These are phyloP conservation scores for Aspergillus olivimuriae DNA, from an alignment of 495 filamentous ascomycete genomes.

Conservation along the genomic window DNA sequence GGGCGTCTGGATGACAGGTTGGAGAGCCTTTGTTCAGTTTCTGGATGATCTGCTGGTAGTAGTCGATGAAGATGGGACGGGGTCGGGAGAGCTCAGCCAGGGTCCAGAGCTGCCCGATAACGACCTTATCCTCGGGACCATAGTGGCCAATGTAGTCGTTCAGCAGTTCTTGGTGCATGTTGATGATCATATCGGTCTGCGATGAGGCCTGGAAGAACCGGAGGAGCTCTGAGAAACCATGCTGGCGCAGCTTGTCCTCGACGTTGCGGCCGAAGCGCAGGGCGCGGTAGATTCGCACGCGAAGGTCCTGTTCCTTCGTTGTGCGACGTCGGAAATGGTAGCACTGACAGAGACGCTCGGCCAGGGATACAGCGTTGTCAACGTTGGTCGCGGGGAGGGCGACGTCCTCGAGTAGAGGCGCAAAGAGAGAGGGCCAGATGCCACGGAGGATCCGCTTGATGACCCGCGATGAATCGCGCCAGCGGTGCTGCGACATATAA, in stretches of 20 bases:
- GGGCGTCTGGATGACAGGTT: slow-evolving; percentile 26
- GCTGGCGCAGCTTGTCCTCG: slow-evolving; percentile 29
- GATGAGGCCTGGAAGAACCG: slow-evolving; percentile 24
- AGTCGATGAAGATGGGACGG: slow-evolving; percentile 32
- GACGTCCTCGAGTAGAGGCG: slow-evolving; percentile 30
- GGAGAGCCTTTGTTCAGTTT: slow-evolving; percentile 31
- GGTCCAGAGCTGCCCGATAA: slow-evolving; percentile 28
- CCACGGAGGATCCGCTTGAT: slow-evolving; percentile 31
- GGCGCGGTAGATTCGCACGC: slow-evolving; percentile 28
- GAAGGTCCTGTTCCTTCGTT: slow-evolving; percentile 30
- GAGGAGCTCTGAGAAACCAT: slow-evolving; percentile 23
- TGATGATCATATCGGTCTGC: slow-evolving; percentile 30
- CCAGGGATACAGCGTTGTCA: slow-evolving; percentile 24
- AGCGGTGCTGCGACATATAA: slow-evolving; percentile 33
- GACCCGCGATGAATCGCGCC: slow-evolving; percentile 33
- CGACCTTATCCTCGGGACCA: slow-evolving; percentile 23
- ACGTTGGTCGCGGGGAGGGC: slow-evolving; percentile 25
- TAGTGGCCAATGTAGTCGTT: slow-evolving; percentile 33
- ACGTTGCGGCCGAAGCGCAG: slow-evolving; percentile 23
- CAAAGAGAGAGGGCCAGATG: slow-evolving; percentile 30
- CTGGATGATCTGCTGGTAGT: slow-evolving; percentile 34
- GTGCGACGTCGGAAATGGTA: slow-evolving; percentile 34
- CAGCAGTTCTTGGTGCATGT: slow-evolving; percentile 28
- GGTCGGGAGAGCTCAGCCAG: slow-evolving; percentile 32
- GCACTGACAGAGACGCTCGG: slow-evolving; percentile 28